Percentiles rank a stretch among this genome's conserved stretches.
These are phyloP conservation scores for Leccinum olivaceopallidum DNA, from an alignment of 768 basidiomycete species.

Conservation along the genomic window DNA sequence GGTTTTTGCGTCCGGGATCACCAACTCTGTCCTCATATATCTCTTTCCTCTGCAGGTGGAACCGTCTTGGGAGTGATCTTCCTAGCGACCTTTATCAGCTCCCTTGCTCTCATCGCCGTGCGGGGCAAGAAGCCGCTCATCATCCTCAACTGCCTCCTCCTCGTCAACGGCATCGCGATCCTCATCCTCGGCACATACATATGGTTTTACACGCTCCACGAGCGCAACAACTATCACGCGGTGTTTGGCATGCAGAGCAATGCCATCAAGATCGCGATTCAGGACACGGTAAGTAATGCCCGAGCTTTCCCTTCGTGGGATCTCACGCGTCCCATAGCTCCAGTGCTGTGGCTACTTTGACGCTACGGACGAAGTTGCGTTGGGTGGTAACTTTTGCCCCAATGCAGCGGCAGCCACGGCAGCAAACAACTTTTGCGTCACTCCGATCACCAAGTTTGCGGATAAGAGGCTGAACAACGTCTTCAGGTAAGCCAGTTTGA, in stretches of 20 bases:
- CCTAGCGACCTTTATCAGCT: slow-evolving; percentile 65
- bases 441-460: slow-evolving; percentile 63
- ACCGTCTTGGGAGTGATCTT: slow-evolving; percentile 66
- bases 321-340: slow-evolving; percentile 47
- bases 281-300: slow-evolving; percentile 61
- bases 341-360: slow-evolving; percentile 87
- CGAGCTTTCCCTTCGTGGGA: neutral
- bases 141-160: slow-evolving; percentile 72
- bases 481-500: slow-evolving; percentile 66
- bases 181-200: slow-evolving; percentile 68
- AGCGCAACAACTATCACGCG: slow-evolving; percentile 64
- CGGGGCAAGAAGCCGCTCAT: slow-evolving; percentile 69
- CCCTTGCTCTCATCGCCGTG: slow-evolving; percentile 70
- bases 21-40: neutral
- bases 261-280: slow-evolving; percentile 55
- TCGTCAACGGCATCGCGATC: slow-evolving; percentile 61
- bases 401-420: slow-evolving; percentile 39
- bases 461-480: slow-evolving; percentile 76
- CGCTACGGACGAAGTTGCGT: slow-evolving; percentile 54
- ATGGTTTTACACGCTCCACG: slow-evolving; percentile 80
- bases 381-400: slow-evolving; percentile 64
- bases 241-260: slow-evolving; percentile 52
- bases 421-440: slow-evolving; percentile 63
- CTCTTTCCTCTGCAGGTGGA: slow-evolving; percentile 50
- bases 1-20: slow-evolving; percentile 21